Evolutionary conservation across 2,329 filamentous ascomycete species (phyloP).

Genomic region (Dendrostoma leiphaemia): DNA sequence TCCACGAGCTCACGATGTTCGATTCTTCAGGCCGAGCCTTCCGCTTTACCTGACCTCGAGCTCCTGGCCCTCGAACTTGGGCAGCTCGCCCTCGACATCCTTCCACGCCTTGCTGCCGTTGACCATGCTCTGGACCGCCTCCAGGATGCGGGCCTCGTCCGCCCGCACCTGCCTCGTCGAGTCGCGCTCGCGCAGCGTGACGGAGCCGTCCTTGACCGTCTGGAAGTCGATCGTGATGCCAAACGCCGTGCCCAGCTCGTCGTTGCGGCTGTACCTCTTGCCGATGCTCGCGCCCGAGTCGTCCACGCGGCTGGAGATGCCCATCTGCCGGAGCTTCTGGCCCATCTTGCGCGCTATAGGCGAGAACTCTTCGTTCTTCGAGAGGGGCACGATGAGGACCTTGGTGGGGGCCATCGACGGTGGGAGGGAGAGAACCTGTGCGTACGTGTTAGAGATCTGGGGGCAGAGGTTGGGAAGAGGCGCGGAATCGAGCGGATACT

Average conservation of each 20-base stretch:
- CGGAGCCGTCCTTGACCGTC: constrained; percentile 80
- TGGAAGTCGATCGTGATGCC: constrained; percentile 97
- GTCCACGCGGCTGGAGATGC: constrained; percentile 82
- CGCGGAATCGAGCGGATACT: constrained; percentile 36
- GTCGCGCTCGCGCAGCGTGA: constrained; percentile 89
- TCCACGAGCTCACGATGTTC: no score
- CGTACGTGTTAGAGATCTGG: constrained; percentile 28
- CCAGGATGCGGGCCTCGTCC: constrained; percentile 74
- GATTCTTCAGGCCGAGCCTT: no score
- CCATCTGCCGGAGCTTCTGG: constrained; percentile 70
- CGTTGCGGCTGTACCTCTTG: constrained; percentile 91
- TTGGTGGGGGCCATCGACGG: constrained; percentile 85
- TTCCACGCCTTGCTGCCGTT: constrained; percentile 56
- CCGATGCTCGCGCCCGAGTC: constrained; percentile 90
- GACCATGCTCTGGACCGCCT: constrained; percentile 60
- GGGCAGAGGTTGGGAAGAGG: background rate
- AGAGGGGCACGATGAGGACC: constrained; percentile 88
- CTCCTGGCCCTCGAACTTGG: constrained; percentile 80
- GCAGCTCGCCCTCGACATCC: constrained; percentile 74
- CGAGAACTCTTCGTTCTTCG: constrained; percentile 75
- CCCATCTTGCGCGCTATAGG: constrained; percentile 74
- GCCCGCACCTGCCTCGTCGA: constrained; percentile 88
- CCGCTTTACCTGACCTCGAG: constrained; percentile 36
- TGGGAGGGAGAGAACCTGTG: constrained; percentile 57
- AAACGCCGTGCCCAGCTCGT: constrained; percentile 91